Percentiles rank a stretch among this genome's conserved stretches.
Evolutionary conservation across 2,329 filamentous ascomycete species (phyloP).

Genomic region (Xenosphaeropsis pyriputrescens): DNA sequence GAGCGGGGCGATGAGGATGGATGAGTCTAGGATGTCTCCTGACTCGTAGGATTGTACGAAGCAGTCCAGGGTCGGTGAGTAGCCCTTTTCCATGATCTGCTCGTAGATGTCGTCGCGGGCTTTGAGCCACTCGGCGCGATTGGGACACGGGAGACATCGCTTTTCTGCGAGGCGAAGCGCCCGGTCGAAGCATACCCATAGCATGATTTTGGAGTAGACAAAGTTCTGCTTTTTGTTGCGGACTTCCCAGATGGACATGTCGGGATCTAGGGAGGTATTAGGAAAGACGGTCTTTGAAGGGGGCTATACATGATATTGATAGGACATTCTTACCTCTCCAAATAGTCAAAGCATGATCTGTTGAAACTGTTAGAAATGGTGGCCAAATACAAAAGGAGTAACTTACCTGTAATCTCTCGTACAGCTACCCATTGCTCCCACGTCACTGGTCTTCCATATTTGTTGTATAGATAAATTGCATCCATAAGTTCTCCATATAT

Average conservation of each 20-base stretch:
- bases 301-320: too few species aligned
- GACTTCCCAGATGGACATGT: constrained; percentile 79
- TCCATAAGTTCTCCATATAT: constrained; percentile 73
- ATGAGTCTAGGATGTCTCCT: constrained; percentile 55
- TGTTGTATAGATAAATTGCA: constrained; percentile 64
- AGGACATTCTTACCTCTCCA: constrained; percentile 30
- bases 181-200: constrained; percentile 71
- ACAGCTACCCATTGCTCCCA: constrained; percentile 67
- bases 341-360: constrained; percentile 56
- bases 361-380: too few species aligned
- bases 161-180: constrained; percentile 62
- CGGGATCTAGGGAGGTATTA: constrained; percentile 31
- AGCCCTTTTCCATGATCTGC: constrained; percentile 63
- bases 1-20: constrained; percentile 60
- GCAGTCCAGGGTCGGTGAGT: constrained; percentile 52
- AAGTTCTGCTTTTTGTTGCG: constrained; percentile 64
- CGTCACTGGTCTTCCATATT: constrained; percentile 60
- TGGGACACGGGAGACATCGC: constrained; percentile 60
- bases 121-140: constrained; percentile 48
- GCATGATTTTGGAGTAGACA: constrained; percentile 69
- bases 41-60: constrained; percentile 69
- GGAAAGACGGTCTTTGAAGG: background rate
- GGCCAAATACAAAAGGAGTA: background rate
- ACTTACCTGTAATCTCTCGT: constrained; percentile 44
- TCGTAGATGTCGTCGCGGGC: constrained; percentile 57